These are phyloP conservation scores for Fomitopsis serialis DNA, from an alignment of 768 basidiomycete species.

Conservation along the genomic window DNA sequence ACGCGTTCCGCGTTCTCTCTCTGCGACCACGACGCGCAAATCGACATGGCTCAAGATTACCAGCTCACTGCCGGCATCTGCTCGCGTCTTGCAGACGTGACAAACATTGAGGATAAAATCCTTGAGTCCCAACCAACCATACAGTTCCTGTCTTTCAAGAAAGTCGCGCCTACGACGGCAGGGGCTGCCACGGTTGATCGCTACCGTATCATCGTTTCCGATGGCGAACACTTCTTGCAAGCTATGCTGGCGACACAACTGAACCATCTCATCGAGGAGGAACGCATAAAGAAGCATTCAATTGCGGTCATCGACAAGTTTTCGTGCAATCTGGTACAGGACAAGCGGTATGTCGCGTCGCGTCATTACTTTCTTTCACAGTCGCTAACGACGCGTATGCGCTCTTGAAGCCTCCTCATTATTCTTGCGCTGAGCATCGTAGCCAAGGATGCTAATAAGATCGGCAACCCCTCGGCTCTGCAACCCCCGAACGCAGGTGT, in stretches of 20 bases:
- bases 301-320: constrained; percentile 69
- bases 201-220: constrained; percentile 83
- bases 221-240: constrained; percentile 82
- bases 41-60: not conserved
- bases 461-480: constrained; percentile 53
- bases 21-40: not conserved
- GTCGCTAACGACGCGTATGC: constrained; percentile 1
- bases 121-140: constrained; percentile 42
- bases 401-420: constrained; percentile 63
- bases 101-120: constrained; percentile 32
- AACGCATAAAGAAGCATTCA: constrained; percentile 56
- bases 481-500: constrained; percentile 11
- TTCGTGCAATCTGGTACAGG: constrained; percentile 80
- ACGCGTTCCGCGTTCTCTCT: not conserved
- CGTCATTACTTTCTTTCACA: not conserved
- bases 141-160: constrained; percentile 82
- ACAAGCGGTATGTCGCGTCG: constrained; percentile 60
- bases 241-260: constrained; percentile 94
- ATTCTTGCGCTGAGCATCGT: constrained; percentile 63
- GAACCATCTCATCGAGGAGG: constrained; percentile 66
- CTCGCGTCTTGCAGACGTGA: constrained; percentile 39
- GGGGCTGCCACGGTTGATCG: constrained; percentile 41
- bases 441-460: constrained; percentile 54
- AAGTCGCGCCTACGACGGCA: constrained; percentile 43
- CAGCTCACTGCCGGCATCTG: constrained; percentile 61